phyloP scores from a whole-genome alignment of 2,329 filamentous ascomycete genomes.

The Parafenestella ontariensis region DNA sequence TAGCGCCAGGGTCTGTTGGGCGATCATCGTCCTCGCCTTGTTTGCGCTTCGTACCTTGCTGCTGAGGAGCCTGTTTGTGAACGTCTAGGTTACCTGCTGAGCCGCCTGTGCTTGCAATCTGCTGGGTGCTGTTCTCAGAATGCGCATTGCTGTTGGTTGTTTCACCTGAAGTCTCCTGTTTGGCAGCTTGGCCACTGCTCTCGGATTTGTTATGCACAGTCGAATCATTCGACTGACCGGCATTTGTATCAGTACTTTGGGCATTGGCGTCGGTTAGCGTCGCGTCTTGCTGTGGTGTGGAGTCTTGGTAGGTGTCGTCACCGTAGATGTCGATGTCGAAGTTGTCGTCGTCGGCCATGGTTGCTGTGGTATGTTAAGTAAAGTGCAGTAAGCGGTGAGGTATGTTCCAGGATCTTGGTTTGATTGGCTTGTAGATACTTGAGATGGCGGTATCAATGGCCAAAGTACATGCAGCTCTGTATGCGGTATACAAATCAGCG shows the following conservation, averaged over 20 bases:
- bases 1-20: constrained; percentile 65
- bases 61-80: constrained; percentile 55
- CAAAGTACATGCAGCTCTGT: constrained; percentile 50
- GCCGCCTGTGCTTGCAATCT: constrained; percentile 54
- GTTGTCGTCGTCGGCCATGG: constrained; percentile 68
- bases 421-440: constrained; percentile 51
- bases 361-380: constrained; percentile 36
- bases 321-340: constrained; percentile 76
- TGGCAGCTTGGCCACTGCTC: constrained; percentile 18
- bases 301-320: constrained; percentile 57
- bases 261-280: constrained; percentile 30
- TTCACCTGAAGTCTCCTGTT: constrained; percentile 29
- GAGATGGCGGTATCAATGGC: constrained; percentile 43
- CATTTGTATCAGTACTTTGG: constrained; percentile 44
- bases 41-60: constrained; percentile 69
- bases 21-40: constrained; percentile 61
- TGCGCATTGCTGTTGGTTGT: constrained; percentile 29
- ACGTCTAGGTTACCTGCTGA: constrained; percentile 45
- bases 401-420: constrained; percentile 39
- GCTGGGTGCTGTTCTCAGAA: constrained; percentile 47
- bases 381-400: constrained; percentile 31
- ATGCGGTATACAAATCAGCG: constrained; percentile 45
- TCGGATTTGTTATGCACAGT: constrained; percentile 18
- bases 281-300: constrained; percentile 30
- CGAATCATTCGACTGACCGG: constrained; percentile 18